These are phyloP conservation scores for Tripidium arundinaceum DNA, from an alignment of 202 grass and related monocot species.

Conservation along the genomic window DNA sequence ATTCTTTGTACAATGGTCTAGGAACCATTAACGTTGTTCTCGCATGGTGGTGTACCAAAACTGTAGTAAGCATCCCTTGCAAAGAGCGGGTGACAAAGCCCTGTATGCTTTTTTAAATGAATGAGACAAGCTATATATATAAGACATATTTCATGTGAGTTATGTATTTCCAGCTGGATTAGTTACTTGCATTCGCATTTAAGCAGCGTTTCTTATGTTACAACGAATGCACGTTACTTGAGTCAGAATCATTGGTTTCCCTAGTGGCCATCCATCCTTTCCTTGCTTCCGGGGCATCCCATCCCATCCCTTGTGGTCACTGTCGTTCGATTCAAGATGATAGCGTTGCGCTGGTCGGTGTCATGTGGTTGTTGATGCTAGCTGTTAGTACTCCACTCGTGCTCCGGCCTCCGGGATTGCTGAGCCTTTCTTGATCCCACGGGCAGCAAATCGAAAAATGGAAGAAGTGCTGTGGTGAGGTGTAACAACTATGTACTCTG, in stretches of 20 bases:
- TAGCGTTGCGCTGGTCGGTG: background rate
- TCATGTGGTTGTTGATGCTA: conserved; percentile 32
- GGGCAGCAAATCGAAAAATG: background rate
- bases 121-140: background rate
- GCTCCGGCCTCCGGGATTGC: background rate
- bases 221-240: background rate
- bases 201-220: conserved; percentile 28
- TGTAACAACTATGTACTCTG: background rate
- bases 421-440: background rate
- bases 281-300: background rate
- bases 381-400: background rate
- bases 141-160: background rate
- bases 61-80: background rate
- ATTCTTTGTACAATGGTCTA: background rate
- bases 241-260: conserved; percentile 18
- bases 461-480: too few relatives aligned
- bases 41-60: background rate
- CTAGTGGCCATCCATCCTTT: background rate
- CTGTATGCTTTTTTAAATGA: background rate
- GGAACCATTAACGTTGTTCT: background rate
- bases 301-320: background rate
- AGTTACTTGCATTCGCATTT: conserved; percentile 25
- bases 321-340: background rate
- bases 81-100: background rate
- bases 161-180: background rate